These are phyloP conservation scores for Pseudovirgaria hyperparasitica DNA, from an alignment of 2,329 filamentous ascomycete genomes.

Conservation along the genomic window DNA sequence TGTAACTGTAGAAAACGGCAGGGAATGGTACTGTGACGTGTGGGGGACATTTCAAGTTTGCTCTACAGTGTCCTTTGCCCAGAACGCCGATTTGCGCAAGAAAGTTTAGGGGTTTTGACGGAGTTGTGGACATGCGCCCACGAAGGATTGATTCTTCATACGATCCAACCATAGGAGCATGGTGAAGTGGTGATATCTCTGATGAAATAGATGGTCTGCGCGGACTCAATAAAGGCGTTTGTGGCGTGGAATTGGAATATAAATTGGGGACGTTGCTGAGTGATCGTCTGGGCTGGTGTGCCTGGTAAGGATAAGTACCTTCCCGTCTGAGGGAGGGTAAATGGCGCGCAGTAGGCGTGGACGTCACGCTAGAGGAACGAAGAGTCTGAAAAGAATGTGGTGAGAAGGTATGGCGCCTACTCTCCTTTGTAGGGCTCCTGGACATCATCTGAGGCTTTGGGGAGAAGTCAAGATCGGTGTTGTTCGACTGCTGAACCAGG, in stretches of 20 bases:
- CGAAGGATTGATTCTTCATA: slow-evolving; percentile 95
- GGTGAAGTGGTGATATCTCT: slow-evolving; percentile 66
- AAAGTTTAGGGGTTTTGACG: slow-evolving; percentile 85
- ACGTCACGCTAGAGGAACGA: slow-evolving; percentile 27
- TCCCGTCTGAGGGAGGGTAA: slow-evolving; percentile 44
- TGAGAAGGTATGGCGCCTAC: slow-evolving; percentile 60
- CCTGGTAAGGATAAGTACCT: slow-evolving; percentile 53
- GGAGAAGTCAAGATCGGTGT: slow-evolving; percentile 59
- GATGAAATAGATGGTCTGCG: slow-evolving; percentile 58
- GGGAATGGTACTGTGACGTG: slow-evolving; percentile 87
- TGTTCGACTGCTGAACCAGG: slow-evolving; percentile 76
- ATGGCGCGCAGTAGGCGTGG: slow-evolving; percentile 19
- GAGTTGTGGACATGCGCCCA: slow-evolving; percentile 91
- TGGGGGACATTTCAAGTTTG: slow-evolving; percentile 70
- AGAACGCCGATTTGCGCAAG: slow-evolving; percentile 90
- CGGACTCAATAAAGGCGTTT: slow-evolving; percentile 36
- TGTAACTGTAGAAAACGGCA: slow-evolving; percentile 92
- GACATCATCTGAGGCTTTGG: slow-evolving; percentile 26
- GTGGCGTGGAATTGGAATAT: slow-evolving; percentile 27
- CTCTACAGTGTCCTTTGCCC: slow-evolving; percentile 77
- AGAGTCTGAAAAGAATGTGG: slow-evolving; percentile 44
- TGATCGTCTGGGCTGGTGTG: slow-evolving; percentile 66
- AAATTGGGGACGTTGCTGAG: slow-evolving; percentile 44
- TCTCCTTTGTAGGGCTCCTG: slow-evolving; percentile 34
- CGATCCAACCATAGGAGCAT: slow-evolving; percentile 92